phyloP scores from a whole-genome alignment of 2,329 filamentous ascomycete species.

The Hansfordia pulvinata region DNA sequence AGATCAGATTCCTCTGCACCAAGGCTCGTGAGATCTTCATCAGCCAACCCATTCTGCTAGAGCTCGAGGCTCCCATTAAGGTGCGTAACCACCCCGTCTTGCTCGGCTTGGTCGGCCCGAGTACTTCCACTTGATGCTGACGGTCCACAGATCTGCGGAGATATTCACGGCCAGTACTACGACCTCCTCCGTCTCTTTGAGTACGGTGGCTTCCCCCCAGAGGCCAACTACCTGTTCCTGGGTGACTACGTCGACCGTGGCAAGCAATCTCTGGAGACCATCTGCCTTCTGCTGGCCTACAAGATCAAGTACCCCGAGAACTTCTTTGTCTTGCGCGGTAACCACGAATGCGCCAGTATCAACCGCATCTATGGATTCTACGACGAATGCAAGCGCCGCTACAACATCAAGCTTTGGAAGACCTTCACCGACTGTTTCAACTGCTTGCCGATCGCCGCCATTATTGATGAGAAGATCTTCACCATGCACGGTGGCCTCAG shows the following conservation, averaged over 20 bases:
- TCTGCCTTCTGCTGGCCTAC: conserved; percentile 91
- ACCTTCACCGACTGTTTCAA: conserved; percentile 99
- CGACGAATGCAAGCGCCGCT: conserved; percentile 97
- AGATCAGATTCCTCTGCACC: conserved; percentile 95
- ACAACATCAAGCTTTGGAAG: conserved; percentile 99
- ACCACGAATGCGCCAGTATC: conserved; percentile 98
- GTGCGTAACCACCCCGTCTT: conserved; percentile 34
- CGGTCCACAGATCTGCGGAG: conserved; percentile 88
- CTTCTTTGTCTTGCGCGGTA: conserved; percentile 96
- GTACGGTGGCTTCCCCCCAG: conserved; percentile 94
- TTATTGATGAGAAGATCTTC: conserved; percentile 99
- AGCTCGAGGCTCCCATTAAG: conserved; percentile 98
- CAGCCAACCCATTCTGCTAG: conserved; percentile 92
- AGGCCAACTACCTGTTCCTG: conserved; percentile 98
- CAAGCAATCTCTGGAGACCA: conserved; percentile 98
- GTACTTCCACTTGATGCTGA: too few species aligned
- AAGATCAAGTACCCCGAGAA: conserved; percentile 99
- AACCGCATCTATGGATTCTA: conserved; percentile 99
- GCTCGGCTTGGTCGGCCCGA: conserved; percentile 7
- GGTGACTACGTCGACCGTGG: conserved; percentile 98
- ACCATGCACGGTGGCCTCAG: conserved; percentile 98
- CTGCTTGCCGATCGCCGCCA: conserved; percentile 92
- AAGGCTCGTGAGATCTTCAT: conserved; percentile 99
- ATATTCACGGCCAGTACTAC: conserved; percentile 99
- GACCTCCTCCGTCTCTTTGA: conserved; percentile 95